These are phyloP conservation scores for Lactifluus echinatus DNA, from an alignment of 768 basidiomycete genomes.

Conservation along the genomic window DNA sequence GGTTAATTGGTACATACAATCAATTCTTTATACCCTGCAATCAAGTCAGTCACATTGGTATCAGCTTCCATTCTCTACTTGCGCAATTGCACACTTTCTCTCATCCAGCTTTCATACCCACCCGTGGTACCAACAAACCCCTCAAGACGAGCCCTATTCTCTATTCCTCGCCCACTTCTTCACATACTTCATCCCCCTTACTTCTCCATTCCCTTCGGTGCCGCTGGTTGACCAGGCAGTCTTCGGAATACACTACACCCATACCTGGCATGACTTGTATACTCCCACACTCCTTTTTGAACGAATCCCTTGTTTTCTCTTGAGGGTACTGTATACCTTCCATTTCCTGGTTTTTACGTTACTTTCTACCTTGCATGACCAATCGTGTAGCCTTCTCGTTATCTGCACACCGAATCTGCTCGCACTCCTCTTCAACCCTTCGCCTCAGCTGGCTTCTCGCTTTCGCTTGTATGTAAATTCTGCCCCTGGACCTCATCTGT, in stretches of 20 bases:
- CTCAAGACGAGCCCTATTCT: background rate
- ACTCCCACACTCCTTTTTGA: conserved; percentile 7
- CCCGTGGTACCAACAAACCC: background rate
- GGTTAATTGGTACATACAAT: conserved; percentile 23
- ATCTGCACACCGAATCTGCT: background rate
- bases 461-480: background rate
- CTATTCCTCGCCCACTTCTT: background rate
- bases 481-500: background rate
- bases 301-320: background rate
- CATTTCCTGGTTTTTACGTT: background rate
- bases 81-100: conserved; percentile 10
- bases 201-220: background rate
- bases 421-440: background rate
- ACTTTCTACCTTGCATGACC: conserved; percentile 1
- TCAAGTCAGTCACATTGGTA: conserved; percentile 22
- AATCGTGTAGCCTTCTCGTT: conserved; percentile 4
- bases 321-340: background rate
- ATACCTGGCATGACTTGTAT: conserved; percentile 6
- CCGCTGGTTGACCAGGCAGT: conserved; percentile 9
- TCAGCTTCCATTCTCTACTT: conserved; percentile 8
- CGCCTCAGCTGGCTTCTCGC: background rate
- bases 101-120: conserved; percentile 1
- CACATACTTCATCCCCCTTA: background rate
- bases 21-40: conserved; percentile 21
- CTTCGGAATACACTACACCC: conserved; percentile 2